Conservation (phyloP, 78 protist species). For the Paratrimastix pyriformis region DNA sequence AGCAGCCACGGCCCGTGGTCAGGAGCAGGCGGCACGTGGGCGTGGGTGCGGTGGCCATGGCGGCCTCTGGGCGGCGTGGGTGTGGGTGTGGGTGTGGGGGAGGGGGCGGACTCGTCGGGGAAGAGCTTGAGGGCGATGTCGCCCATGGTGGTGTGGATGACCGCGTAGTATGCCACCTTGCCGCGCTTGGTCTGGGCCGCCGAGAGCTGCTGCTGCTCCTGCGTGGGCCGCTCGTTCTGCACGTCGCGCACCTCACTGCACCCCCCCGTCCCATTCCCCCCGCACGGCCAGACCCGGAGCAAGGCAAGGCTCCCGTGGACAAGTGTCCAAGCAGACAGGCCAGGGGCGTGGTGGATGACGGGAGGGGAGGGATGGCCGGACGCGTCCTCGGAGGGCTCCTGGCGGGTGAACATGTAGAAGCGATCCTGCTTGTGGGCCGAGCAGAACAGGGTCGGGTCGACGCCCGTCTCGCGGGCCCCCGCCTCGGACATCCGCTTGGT, state of each 20-base stretch:
- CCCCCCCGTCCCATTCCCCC: not conserved
- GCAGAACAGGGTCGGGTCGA: constrained; percentile 74
- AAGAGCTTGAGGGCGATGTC: constrained; percentile 69
- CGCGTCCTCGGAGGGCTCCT: constrained; percentile 66
- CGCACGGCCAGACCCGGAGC: not conserved
- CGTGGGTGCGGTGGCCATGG: not conserved
- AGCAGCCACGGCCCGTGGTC: not conserved
- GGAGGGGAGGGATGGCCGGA: not conserved
- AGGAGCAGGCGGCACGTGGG: not conserved
- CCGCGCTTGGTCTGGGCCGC: not conserved
- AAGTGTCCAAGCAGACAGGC: not conserved
- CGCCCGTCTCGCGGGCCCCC: not conserved
- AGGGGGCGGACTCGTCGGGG: constrained; percentile 59
- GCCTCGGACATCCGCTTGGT: constrained; percentile 24
- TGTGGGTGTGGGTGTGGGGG: no score
- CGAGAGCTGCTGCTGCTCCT: constrained; percentile 47
- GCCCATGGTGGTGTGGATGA: constrained; percentile 76
- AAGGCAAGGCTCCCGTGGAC: not conserved
- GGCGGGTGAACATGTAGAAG: constrained; percentile 70
- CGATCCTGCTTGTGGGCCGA: constrained; percentile 54
- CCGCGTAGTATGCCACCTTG: constrained; percentile 38
- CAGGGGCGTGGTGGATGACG: not conserved
- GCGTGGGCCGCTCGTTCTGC: constrained; percentile 81
- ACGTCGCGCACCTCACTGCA: constrained; percentile 68
- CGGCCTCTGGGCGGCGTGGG: no score